Evolutionary conservation across 2,329 filamentous ascomycete genomes (phyloP), one percentile per base, ranked within the genome.

Genomic region (Bertia moriformis): DNA sequence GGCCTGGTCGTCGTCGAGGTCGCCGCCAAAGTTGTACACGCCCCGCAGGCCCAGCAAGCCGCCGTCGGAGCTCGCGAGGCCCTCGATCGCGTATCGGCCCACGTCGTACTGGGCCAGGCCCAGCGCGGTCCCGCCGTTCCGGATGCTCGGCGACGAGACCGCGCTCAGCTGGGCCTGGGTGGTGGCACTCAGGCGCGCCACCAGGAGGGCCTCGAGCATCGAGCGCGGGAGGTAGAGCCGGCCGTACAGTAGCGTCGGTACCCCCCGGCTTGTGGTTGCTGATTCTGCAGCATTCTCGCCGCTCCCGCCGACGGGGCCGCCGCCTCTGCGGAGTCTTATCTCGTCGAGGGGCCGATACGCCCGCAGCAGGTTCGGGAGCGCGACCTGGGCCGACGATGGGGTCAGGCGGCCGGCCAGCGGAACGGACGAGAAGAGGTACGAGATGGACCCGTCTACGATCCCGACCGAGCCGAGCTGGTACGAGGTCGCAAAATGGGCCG

Each of bases 381-480:
- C 77, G 27, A 95, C 79, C 17, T 72, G 65, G 37, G 79, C 77
- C 49, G 85, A 93, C 58, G 76, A 73, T 10, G 70, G 2, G 4
- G 17, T 58, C 67, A 86, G 45, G 62, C 73, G 62, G 39, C 78
- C 67, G 29, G 67, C 63, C 41, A 96, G 70, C 12, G 86, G 78
- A 5, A 91, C 69, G 2, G 86, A 93, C 38, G 87, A 93, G 65
- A 93, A 96, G 40, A 98, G 74, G 61, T 96, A 98, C 13, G 88
- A 93, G 41, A 98, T 73, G n/a, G 87, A 94, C 55, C 91, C 91
- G 62, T 96, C 89, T 39, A 98, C 88, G 24, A 93, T 71, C 43
- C 89, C 91, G 14, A 93, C 73, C 32, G 81, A 93, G 43, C 87
- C 86, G 35, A 98, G 73, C 32, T 85, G 83, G 60, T 98, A 98